Base-by-base conservation (phyloP, 805 yeast species). In the Saccharomyces eubayanus region DNA sequence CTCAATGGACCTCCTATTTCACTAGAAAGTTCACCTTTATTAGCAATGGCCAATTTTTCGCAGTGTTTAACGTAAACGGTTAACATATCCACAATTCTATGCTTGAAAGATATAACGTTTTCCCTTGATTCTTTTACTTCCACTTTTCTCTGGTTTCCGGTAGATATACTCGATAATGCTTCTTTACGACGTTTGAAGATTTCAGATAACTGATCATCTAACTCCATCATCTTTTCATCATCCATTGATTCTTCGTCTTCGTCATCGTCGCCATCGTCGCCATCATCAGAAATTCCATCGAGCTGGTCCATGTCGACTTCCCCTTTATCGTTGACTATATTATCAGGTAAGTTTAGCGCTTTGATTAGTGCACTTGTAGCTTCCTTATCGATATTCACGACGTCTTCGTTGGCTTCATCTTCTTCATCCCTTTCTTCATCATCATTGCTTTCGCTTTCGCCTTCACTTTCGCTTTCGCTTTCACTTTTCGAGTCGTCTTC, bases 171-270 rank as follows among this genome's bases (percentile, higher is more conserved):
- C 9, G 81, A 70, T 52, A 89, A 68, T 0, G 87, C 86, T 56
- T 80, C 83, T 59, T 83, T 82, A 61, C 97, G 80, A 62, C 89
- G 92, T 63, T 85, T 81, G 77, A 92, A 92, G 53, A 92, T 92
- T 52, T 78, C 78, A 0, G 97, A 81, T 30, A 92, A 73, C 56
- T 89, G 94, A 24, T 78, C 87, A 66, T 92, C 98, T 62, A 92
- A 79, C 21, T 91, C 95, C 84, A 90, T 83, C 98, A 92, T 92
- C 67, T 90, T 90, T 62, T 91, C 97, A 69, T 91, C 97, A 56
- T 91, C 96, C 95, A 90, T 88, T 0, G 92, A 83, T 59, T 87
- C 96, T 51, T 84, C 87, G 28, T 80, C 84, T 6, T 80, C 78
- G 29, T 79, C 84, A 29, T 76, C 80, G 4, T 77, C 83, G 8